Percentiles rank a stretch among this genome's conserved stretches.
Evolutionary conservation across 2,329 filamentous ascomycete genomes (phyloP).

Genomic region (Apiospora rasikravindrae): DNA sequence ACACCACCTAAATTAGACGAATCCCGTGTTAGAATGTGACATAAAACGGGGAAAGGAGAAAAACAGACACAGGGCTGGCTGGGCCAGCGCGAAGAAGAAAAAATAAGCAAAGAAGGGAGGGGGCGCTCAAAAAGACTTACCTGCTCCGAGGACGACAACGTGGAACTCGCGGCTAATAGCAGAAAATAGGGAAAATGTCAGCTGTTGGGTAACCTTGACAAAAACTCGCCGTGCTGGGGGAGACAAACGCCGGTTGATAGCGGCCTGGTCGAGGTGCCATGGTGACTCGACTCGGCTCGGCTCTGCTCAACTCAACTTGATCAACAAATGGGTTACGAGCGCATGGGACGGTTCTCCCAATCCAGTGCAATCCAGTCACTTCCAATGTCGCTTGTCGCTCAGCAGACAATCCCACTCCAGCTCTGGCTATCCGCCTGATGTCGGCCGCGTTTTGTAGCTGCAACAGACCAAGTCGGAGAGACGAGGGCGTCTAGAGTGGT

Average conservation of each 20-base stretch:
- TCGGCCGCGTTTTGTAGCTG: background rate
- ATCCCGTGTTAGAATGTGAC: constrained; percentile 19
- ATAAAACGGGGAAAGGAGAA: constrained; percentile 25
- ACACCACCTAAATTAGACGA: constrained; percentile 69
- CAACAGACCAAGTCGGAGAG: background rate
- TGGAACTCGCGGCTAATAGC: constrained; percentile 73
- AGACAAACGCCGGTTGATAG: constrained; percentile 15
- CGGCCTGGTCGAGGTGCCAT: constrained; percentile 12
- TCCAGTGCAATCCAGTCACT: background rate
- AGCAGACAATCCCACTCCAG: background rate
- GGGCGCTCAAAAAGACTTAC: constrained; percentile 50
- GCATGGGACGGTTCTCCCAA: background rate
- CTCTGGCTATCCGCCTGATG: background rate
- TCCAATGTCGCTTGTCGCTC: background rate
- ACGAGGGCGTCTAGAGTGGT: background rate
- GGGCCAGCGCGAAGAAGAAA: constrained; percentile 14
- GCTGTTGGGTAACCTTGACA: constrained; percentile 24
- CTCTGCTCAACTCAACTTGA: background rate
- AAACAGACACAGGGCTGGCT: constrained; percentile 22
- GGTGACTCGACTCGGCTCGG: background rate
- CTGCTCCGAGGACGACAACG: constrained; percentile 81
- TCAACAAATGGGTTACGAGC: background rate
- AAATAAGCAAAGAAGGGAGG: constrained; percentile 14
- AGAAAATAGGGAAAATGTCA: constrained; percentile 30
- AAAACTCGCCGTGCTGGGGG: background rate